Evolutionary conservation across 1,284 basidiomycete genomes (phyloP), one percentile per base, ranked within the genome.

Genomic region (Apiotrichum mycotoxinovorans): DNA sequence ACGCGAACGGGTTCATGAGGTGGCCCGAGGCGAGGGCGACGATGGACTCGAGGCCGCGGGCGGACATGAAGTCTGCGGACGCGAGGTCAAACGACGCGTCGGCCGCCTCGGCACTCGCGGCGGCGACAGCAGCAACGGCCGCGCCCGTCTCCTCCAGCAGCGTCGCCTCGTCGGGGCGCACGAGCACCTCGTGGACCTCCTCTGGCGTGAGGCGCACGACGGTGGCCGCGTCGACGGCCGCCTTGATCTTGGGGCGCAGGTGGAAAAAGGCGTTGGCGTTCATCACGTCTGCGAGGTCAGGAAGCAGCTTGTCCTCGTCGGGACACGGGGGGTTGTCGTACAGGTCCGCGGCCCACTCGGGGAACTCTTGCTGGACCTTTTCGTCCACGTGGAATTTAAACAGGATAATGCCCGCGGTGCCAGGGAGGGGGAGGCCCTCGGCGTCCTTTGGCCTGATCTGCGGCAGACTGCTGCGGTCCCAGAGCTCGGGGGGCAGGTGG

Each of bases 371-470:
- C 48, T 69, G 67, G 11, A 74, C 69, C 46, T 63, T 52, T 27
- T 71, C 67, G 56, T 74, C 69, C 45, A 74, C 72, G 50, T 76
- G 74, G 61, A 74, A 76, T 51, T 54, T 61, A 71, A 72, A 76
- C 2, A 76, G 63, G 22, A 76, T 60, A 38, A 73, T 66, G 8
- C 74, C 74, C 12, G 43, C 51, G 3, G 65, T 54, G 4, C 65
- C 66, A 8, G 66, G 44, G 9, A 69, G 42, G 0, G 74, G 74
- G 15, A 76, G 60, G 3, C 74, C 74, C 15, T 62, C 43, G 17
- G 60, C 43, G 43, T 72, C 68, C 60, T 73, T 74, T 1, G 67
- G 66, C 8, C 70, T 64, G 7, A 76, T 59, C 2, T 49, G 34
- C 2, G 74, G 74, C 0, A 74, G 61, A 10, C 53, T 58, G 8